These are phyloP conservation scores for Guadua angustifolia DNA, from an alignment of 176 grass and related monocot species.

Conservation along the genomic window DNA sequence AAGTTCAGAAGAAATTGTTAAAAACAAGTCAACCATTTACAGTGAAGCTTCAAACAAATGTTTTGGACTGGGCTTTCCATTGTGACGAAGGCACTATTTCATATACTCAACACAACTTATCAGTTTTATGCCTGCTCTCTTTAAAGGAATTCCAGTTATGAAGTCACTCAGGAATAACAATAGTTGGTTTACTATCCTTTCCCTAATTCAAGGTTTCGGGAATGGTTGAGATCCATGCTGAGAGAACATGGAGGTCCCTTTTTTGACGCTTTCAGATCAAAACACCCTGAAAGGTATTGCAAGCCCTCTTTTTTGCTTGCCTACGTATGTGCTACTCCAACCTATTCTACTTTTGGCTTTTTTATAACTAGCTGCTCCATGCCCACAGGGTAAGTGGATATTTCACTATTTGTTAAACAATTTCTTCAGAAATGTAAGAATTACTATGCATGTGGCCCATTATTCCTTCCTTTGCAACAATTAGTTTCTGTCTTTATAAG, in stretches of 20 bases:
- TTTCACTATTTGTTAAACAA: conserved; percentile 11
- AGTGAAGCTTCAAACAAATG: not conserved
- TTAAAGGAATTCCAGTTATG: conserved; percentile 10
- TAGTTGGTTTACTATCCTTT: conserved; percentile 11
- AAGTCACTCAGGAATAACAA: not conserved
- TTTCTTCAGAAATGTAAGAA: not conserved
- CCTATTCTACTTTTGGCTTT: conserved; percentile 6
- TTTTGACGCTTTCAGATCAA: conserved; percentile 94
- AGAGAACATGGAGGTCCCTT: conserved; percentile 73
- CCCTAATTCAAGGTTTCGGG: conserved; percentile 61
- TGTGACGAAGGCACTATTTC: conserved; percentile 1
- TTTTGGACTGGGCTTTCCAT: conserved; percentile 1
- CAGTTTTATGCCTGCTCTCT: conserved; percentile 5
- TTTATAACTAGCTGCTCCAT: conserved; percentile 33
- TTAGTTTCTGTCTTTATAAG: not conserved
- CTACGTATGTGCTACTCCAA: not conserved
- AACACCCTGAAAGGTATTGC: conserved; percentile 79
- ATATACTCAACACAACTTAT: not conserved
- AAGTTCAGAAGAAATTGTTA: conserved; percentile 9
- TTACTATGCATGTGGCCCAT: not conserved
- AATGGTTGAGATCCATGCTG: conserved; percentile 92
- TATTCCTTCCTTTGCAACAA: not conserved
- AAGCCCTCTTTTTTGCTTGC: conserved; percentile 15
- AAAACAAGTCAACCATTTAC: not conserved
- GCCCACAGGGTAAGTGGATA: not conserved